A percentile compares a stretch with the other conserved stretches of the same genome.
Evolutionary conservation across 129 eudicot genomes (phyloP).

Genomic region (Logfia minima): DNA sequence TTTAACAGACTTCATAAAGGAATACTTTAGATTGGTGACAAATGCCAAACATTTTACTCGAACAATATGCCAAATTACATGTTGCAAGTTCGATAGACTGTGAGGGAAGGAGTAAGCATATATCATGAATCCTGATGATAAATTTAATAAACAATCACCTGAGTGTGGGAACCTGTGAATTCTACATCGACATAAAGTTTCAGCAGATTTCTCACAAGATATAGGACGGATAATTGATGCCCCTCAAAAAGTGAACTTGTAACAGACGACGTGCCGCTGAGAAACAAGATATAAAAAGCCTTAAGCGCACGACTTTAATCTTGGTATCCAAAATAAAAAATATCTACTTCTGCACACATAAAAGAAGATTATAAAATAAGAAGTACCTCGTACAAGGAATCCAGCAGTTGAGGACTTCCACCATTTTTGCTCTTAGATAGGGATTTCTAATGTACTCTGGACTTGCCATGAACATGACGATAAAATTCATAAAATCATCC

Average conservation of each 20-base stretch:
- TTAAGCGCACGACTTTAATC: slow-evolving; percentile 1
- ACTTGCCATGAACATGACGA: slow-evolving; percentile 98
- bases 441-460: slow-evolving; percentile 94
- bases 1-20: not conserved
- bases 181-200: slow-evolving; percentile 97
- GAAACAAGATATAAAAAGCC: slow-evolving; percentile 12
- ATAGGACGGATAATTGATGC: slow-evolving; percentile 70
- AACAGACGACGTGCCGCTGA: slow-evolving; percentile 72
- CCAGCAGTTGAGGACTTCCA: slow-evolving; percentile 97
- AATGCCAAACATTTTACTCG: too few species aligned
- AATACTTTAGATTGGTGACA: too few species aligned
- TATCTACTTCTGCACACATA: not conserved
- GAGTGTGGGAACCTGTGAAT: slow-evolving; percentile 94
- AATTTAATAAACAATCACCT: slow-evolving; percentile 50
- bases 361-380: not conserved
- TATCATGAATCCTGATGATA: slow-evolving; percentile 8
- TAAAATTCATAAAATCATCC: slow-evolving; percentile 98
- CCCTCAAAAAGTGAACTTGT: slow-evolving; percentile 88
- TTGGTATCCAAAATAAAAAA: not conserved
- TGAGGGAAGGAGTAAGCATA: not conserved
- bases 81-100: not conserved
- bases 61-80: too few species aligned
- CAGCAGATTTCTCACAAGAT: slow-evolving; percentile 86
- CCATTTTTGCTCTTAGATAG: slow-evolving; percentile 94
- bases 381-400: slow-evolving; percentile 87